A percentile compares a stretch with the other conserved stretches of the same genome.
These are phyloP conservation scores for Hypericum perforatum DNA, from an alignment of 345 rosid genomes.

Conservation along the genomic window DNA sequence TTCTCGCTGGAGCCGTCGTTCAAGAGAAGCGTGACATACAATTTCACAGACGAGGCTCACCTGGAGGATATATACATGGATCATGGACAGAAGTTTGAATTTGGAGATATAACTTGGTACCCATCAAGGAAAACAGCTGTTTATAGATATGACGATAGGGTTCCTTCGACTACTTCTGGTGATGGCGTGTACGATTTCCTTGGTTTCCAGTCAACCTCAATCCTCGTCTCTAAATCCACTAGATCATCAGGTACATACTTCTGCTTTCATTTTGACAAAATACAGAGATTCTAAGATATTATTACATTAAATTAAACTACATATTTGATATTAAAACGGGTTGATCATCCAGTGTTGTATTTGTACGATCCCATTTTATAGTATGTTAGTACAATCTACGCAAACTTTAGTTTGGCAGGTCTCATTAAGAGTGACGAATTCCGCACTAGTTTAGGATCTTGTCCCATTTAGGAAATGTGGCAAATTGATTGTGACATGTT, in stretches of 20 bases:
- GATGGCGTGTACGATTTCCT: conserved; percentile 59
- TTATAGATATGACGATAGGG: conserved; percentile 61
- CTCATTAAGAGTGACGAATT: too few species aligned
- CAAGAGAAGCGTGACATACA: conserved; percentile 62
- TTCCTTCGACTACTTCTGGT: conserved; percentile 38
- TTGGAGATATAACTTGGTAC: conserved; percentile 84
- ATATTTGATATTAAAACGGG: too few species aligned
- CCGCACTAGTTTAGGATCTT: too few species aligned
- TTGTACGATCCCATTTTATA: too few species aligned
- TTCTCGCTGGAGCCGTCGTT: conserved; percentile 52
- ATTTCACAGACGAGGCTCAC: conserved; percentile 51
- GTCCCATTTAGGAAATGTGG: too few species aligned
- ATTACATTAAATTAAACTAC: too few species aligned
- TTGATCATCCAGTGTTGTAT: too few species aligned
- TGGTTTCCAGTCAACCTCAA: conserved; percentile 58
- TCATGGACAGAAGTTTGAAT: conserved; percentile 57
- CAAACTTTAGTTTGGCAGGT: too few species aligned
- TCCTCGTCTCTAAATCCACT: conserved; percentile 43
- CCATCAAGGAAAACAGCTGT: conserved; percentile 64
- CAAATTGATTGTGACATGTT: too few species aligned
- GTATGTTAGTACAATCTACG: too few species aligned
- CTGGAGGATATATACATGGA: conserved; percentile 46
- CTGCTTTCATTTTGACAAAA: not conserved
- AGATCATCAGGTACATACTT: conserved; percentile 47
- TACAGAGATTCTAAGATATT: too few species aligned